phyloP scores from a whole-genome alignment of 495 filamentous ascomycete genomes.

The Hypoxylon perforatum region DNA sequence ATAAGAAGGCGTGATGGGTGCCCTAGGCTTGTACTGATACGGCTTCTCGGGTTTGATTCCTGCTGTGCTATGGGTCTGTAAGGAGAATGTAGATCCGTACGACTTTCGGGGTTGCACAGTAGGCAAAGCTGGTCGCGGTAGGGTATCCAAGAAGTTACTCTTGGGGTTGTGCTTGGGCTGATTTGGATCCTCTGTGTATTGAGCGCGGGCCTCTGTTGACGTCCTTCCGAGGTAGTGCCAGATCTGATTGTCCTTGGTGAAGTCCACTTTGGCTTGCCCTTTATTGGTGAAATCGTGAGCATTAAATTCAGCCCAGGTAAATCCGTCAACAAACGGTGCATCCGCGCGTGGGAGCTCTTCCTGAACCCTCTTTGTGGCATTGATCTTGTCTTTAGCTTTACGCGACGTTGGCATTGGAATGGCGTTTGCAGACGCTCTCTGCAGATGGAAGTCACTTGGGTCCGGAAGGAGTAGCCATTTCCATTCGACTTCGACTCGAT shows the following conservation, averaged over 20 bases:
- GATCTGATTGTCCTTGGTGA: constrained; percentile 75
- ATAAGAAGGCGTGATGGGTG: constrained; percentile 46
- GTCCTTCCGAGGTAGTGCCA: constrained; percentile 90
- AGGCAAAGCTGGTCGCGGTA: constrained; percentile 61
- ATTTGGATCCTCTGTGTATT: constrained; percentile 86
- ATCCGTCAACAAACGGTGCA: constrained; percentile 73
- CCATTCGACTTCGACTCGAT: constrained; percentile 77
- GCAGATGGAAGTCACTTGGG: constrained; percentile 70
- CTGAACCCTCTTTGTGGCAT: constrained; percentile 63
- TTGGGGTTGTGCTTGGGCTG: constrained; percentile 65
- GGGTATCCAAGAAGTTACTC: constrained; percentile 71
- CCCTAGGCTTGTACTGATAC: constrained; percentile 67
- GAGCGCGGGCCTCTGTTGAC: constrained; percentile 91
- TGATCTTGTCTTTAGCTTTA: constrained; percentile 66
- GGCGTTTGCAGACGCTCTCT: constrained; percentile 69
- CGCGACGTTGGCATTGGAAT: constrained; percentile 65
- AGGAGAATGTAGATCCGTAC: constrained; percentile 46
- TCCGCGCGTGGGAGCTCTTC: constrained; percentile 74
- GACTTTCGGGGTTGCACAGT: constrained; percentile 45
- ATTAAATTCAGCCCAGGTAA: constrained; percentile 87
- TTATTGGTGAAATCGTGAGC: constrained; percentile 56
- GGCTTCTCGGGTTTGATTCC: constrained; percentile 53
- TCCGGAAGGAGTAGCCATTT: constrained; percentile 79
- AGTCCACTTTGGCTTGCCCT: constrained; percentile 68
- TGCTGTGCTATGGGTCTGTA: constrained; percentile 39